phyloP scores from a whole-genome alignment of 1,284 basidiomycete species.

The Pseudomicrostroma phylloplanum region DNA sequence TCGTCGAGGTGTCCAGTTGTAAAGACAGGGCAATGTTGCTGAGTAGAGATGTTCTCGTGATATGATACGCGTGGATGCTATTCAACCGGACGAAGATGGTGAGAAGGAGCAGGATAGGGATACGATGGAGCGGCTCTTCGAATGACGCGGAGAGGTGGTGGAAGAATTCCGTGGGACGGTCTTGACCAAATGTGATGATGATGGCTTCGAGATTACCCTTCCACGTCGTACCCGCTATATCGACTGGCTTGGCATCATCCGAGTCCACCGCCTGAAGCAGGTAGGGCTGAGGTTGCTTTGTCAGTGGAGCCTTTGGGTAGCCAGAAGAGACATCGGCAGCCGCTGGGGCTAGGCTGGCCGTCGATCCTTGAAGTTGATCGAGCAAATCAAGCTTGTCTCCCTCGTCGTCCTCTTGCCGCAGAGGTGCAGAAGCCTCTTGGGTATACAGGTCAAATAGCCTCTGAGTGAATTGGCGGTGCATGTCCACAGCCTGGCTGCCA shows the following conservation, averaged over 20 bases:
- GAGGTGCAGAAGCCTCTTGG: conserved; percentile 22
- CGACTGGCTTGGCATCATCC: conserved; percentile 2
- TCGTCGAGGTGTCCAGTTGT: conserved; percentile 39
- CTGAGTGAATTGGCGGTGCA: conserved; percentile 26
- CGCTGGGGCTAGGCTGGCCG: background rate
- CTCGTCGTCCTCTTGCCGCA: conserved; percentile 7
- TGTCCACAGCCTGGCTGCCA: conserved; percentile 19
- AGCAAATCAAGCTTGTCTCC: conserved; percentile 13
- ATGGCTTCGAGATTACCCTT: conserved; percentile 34
- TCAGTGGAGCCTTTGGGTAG: background rate
- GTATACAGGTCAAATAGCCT: conserved; percentile 42
- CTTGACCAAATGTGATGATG: conserved; percentile 33
- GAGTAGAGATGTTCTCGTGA: conserved; percentile 40
- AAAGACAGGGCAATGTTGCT: conserved; percentile 31
- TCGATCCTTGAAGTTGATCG: conserved; percentile 9
- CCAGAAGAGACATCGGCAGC: background rate
- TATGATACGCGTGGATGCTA: conserved; percentile 41
- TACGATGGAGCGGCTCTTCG: conserved; percentile 22
- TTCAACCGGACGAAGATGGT: conserved; percentile 41
- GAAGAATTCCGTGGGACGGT: conserved; percentile 42
- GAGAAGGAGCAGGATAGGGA: conserved; percentile 39
- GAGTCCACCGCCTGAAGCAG: conserved; percentile 7
- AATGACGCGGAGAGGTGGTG: conserved; percentile 39
- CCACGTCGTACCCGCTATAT: background rate
- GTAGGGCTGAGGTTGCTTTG: background rate